phyloP scores from a whole-genome alignment of 2,329 filamentous ascomycete species.

The Stagonosporopsis cucurbitacearum region DNA sequence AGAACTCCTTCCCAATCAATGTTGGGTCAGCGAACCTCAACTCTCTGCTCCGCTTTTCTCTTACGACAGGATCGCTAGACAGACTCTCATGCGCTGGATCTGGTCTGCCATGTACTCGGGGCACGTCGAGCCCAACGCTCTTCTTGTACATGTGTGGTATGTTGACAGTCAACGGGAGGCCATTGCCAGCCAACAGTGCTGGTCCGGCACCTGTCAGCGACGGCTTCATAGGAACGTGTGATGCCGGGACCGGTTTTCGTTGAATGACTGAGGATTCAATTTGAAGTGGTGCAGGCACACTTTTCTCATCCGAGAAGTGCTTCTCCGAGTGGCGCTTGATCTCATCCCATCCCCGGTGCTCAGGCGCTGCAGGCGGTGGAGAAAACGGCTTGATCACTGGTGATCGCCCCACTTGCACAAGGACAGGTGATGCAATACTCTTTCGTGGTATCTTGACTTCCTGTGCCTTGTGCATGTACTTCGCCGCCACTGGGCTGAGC shows the following conservation, averaged over 20 bases:
- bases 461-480: slow-evolving; percentile 14
- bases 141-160: slow-evolving; percentile 23
- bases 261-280: slow-evolving; percentile 15
- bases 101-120: slow-evolving; percentile 11
- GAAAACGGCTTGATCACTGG: slow-evolving; percentile 15
- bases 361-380: slow-evolving; percentile 14
- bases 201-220: slow-evolving; percentile 28
- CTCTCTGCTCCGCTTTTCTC: slow-evolving; percentile 30
- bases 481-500: slow-evolving; percentile 11
- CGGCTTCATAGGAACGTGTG: slow-evolving; percentile 23
- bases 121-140: slow-evolving; percentile 29
- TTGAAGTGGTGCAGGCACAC: slow-evolving; percentile 17
- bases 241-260: slow-evolving; percentile 20
- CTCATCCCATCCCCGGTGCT: slow-evolving; percentile 40
- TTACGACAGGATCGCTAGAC: slow-evolving; percentile 17
- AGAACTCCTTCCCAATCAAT: slow-evolving; percentile 26
- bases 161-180: slow-evolving; percentile 33
- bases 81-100: slow-evolving; percentile 17
- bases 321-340: slow-evolving; percentile 30
- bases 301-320: slow-evolving; percentile 7
- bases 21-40: slow-evolving; percentile 30
- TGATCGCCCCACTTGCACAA: slow-evolving; percentile 14
- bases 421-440: slow-evolving; percentile 11
- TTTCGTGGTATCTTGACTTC: slow-evolving; percentile 16
- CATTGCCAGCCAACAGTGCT: slow-evolving; percentile 21